Evolutionary conservation across 148 eudicot genomes (phyloP).

Genomic region (Rhododendron vialii): DNA sequence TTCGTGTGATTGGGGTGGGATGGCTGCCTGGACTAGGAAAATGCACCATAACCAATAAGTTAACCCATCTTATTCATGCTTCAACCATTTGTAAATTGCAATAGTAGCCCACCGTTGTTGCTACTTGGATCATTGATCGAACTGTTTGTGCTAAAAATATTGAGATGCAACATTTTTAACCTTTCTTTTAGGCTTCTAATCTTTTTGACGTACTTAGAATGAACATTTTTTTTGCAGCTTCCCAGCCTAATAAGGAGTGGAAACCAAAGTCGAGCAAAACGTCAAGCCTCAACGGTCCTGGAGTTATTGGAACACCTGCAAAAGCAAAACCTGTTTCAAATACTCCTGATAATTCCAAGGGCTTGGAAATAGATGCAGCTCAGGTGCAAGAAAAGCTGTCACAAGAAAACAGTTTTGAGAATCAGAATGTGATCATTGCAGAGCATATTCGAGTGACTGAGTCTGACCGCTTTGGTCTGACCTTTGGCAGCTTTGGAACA

Average conservation of each 20-base stretch:
- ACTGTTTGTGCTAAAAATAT: neutral
- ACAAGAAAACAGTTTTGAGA: slow-evolving; percentile 47
- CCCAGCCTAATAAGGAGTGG: slow-evolving; percentile 77
- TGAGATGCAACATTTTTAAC: neutral
- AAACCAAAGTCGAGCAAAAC: slow-evolving; percentile 81
- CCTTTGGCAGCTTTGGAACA: slow-evolving; percentile 73
- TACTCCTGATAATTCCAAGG: slow-evolving; percentile 41
- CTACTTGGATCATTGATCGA: neutral
- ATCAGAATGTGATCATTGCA: slow-evolving; percentile 85
- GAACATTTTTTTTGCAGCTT: slow-evolving; percentile 36
- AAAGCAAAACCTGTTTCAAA: slow-evolving; percentile 63
- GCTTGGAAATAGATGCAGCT: slow-evolving; percentile 34
- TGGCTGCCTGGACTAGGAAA: neutral
- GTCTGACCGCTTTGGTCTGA: slow-evolving; percentile 63
- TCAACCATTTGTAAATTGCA: neutral
- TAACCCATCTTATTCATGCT: neutral
- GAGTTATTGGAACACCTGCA: slow-evolving; percentile 63
- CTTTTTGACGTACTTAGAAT: neutral
- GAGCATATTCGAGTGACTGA: slow-evolving; percentile 84
- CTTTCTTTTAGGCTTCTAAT: neutral
- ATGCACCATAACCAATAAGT: neutral
- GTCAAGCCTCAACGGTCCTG: slow-evolving; percentile 41
- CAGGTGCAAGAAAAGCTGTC: slow-evolving; percentile 48
- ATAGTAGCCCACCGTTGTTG: neutral
- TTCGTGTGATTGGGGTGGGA: neutral